phyloP scores from a whole-genome alignment of 805 yeast species.

The Zygosaccharomyces kombuchaensis region DNA sequence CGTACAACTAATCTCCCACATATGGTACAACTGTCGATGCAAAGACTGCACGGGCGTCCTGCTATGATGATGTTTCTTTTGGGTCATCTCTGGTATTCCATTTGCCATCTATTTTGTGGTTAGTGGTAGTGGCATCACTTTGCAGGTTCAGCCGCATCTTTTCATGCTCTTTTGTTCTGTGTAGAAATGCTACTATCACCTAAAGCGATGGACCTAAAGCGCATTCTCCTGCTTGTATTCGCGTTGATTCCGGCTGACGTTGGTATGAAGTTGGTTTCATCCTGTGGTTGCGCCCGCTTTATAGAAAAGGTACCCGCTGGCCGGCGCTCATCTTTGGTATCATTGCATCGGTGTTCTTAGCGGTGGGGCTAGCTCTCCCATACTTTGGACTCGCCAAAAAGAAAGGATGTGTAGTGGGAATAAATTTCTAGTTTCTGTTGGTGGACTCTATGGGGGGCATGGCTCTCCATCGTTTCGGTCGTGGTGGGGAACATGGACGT shows the following conservation, averaged over 20 bases:
- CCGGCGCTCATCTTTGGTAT: constrained; percentile 79
- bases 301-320: constrained; percentile 55
- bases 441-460: constrained; percentile 85
- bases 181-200: constrained; percentile 74
- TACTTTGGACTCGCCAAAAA: constrained; percentile 79
- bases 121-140: constrained; percentile 65
- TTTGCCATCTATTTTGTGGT: constrained; percentile 80
- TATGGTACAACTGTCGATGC: constrained; percentile 62
- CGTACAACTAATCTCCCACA: constrained; percentile 83
- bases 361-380: constrained; percentile 80
- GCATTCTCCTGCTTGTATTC: constrained; percentile 36
- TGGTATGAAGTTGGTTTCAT: constrained; percentile 65
- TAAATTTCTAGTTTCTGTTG: constrained; percentile 71
- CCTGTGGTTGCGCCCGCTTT: constrained; percentile 58
- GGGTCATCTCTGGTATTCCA: constrained; percentile 79
- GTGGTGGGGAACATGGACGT: constrained; percentile 61
- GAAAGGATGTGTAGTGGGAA: constrained; percentile 81
- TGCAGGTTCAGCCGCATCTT: constrained; percentile 83
- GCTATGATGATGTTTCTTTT: constrained; percentile 81
- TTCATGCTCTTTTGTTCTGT: constrained; percentile 66
- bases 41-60: constrained; percentile 87
- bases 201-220: constrained; percentile 34
- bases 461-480: constrained; percentile 64
- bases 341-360: constrained; percentile 70
- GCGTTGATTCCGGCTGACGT: constrained; percentile 43